Evolutionary conservation across 352 stramenopile species (phyloP), one percentile per base, ranked within the genome.

Genomic region (Phytophthora macrochlamydospora): DNA sequence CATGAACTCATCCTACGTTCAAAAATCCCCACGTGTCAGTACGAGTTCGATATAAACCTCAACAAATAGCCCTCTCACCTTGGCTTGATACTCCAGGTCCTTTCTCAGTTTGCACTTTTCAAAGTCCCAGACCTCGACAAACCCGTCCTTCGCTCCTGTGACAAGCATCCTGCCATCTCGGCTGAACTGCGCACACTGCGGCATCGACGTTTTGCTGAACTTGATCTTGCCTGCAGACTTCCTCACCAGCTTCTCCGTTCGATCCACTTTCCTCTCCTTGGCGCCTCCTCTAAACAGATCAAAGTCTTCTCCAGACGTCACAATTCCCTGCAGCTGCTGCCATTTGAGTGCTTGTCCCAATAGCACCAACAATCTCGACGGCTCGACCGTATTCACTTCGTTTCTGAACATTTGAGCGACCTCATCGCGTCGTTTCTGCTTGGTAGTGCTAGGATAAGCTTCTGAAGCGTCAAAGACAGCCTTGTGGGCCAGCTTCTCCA

Each of bases 81-180:
- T 91, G 0, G 86, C 79, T 80, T 99, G 96, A 66, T 98, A 99
- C n/a, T 88, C 77, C 14, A 98, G 74, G 71, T 98, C 94, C 64
- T 94, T 97, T 18, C 90, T 79, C 51, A 98, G 62, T 38, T 86
- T 89, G 62, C 90, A 97, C 50, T 95, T 97, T 45, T 97, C 90
- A 60, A 84, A 76, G 74, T 98, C 91, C 93, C 93, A 99, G 42
- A 97, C 85, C 70, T 99, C 96, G 35, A 99, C 86, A 62, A 99
- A 97, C 4, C 94, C 95, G 71, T 99, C 96, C 46, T 97, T 97
- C 0, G 90, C 90, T n/a, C 93, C 94, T 3, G 92, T 98, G 7
- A 98, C 87, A 3, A 99, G 78, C 71, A 94, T 92, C 18, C 77
- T 76, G 29, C 91, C 92, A 62, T 98, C 90, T 0, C 83, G 77